These are phyloP conservation scores for Fusarium scirpi DNA, from an alignment of 2,329 filamentous ascomycete species.

Conservation along the genomic window DNA sequence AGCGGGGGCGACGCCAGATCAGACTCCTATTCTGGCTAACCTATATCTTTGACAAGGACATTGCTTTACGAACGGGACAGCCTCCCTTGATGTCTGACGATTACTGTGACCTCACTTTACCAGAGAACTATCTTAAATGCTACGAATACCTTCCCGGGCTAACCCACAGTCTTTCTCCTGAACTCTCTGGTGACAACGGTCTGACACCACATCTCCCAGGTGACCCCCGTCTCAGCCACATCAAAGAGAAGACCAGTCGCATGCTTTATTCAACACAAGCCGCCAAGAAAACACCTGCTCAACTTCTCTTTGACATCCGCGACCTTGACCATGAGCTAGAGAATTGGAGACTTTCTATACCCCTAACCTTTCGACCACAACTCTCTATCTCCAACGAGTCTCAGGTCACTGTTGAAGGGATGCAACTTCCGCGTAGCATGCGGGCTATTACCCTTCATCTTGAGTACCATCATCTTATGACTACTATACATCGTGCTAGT, in stretches of 20 bases:
- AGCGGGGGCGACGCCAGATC: constrained; percentile 51
- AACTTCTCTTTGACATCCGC: constrained; percentile 66
- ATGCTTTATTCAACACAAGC: constrained; percentile 63
- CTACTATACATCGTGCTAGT: constrained; percentile 67
- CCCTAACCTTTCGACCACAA: constrained; percentile 58
- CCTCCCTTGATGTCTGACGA: constrained; percentile 62
- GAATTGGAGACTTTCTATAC: constrained; percentile 64
- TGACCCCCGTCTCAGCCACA: constrained; percentile 61
- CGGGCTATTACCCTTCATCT: constrained; percentile 62
- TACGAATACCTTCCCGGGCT: constrained; percentile 31
- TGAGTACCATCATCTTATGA: constrained; percentile 68
- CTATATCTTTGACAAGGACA: constrained; percentile 68
- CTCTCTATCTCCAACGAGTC: constrained; percentile 54
- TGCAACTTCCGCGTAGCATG: constrained; percentile 56
- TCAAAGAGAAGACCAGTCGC: constrained; percentile 64
- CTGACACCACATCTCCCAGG: constrained; percentile 56
- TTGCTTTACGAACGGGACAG: constrained; percentile 64
- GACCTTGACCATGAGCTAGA: constrained; percentile 69
- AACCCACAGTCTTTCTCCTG: background rate
- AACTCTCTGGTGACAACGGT: background rate
- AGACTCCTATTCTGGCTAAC: constrained; percentile 66
- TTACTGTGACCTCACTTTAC: constrained; percentile 48
- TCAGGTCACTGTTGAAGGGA: constrained; percentile 45
- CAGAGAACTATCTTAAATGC: constrained; percentile 44
- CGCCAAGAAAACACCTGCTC: constrained; percentile 63